Conservation (phyloP, 2,329 filamentous ascomycete genomes). For the Aspergillus cejpii region DNA sequence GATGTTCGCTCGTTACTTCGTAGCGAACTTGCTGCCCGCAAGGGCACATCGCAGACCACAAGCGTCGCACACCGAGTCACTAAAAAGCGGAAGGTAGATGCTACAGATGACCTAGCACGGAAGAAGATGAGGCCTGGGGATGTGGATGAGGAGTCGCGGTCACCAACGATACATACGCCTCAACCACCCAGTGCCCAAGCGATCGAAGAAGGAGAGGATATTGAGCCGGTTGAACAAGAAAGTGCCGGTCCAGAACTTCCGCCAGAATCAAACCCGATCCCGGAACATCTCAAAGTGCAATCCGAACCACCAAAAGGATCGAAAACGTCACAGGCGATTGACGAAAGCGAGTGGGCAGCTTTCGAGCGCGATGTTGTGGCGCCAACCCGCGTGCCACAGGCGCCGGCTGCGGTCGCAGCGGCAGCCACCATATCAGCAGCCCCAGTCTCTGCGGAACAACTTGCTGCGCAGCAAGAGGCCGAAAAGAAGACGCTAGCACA, state of each 20-base stretch:
- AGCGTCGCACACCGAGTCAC: slow-evolving; percentile 32
- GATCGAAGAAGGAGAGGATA: slow-evolving; percentile 23
- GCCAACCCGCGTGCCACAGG: slow-evolving; percentile 31
- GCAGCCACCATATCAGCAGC: slow-evolving; percentile 62
- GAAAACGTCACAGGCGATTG: slow-evolving; percentile 37
- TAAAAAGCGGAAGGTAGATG: slow-evolving; percentile 52
- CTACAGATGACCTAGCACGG: slow-evolving; percentile 34
- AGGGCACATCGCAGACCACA: slow-evolving; percentile 55
- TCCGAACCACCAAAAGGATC: slow-evolving; percentile 5
- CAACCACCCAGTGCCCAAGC: slow-evolving; percentile 20
- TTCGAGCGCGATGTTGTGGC: slow-evolving; percentile 75
- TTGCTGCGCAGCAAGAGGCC: slow-evolving; percentile 50
- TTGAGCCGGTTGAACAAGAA: slow-evolving; percentile 24
- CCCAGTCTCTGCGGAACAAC: slow-evolving; percentile 58
- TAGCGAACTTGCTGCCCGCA: slow-evolving; percentile 66
- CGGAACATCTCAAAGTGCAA: slow-evolving; percentile 8
- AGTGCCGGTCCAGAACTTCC: slow-evolving; percentile 21
- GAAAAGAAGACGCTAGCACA: slow-evolving; percentile 38
- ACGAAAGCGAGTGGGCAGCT: slow-evolving; percentile 79
- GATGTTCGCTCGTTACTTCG: slow-evolving; percentile 75
- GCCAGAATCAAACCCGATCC: slow-evolving; percentile 9
- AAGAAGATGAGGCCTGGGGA: slow-evolving; percentile 41
- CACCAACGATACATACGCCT: slow-evolving; percentile 26
- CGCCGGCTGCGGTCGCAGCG: slow-evolving; percentile 28
- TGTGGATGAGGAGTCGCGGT: slow-evolving; percentile 28